These are phyloP conservation scores for Raddia distichophylla DNA, from an alignment of 176 grass and related monocot species.

Conservation along the genomic window DNA sequence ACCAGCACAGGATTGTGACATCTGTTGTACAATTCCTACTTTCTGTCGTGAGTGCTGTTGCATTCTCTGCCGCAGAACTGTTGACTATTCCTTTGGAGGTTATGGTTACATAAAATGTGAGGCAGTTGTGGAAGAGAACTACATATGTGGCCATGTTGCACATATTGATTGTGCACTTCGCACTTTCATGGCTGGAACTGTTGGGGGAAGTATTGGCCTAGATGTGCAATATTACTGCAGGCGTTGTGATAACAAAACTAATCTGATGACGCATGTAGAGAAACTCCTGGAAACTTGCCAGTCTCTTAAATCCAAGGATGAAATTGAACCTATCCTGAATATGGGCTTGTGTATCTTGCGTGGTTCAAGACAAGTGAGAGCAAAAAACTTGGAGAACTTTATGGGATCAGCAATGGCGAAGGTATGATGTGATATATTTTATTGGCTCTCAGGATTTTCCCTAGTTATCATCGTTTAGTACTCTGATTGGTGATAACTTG, in stretches of 20 bases:
- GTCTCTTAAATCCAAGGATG: slow-evolving; percentile 62
- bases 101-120: slow-evolving; percentile 77
- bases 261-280: slow-evolving; percentile 70
- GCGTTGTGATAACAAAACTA: slow-evolving; percentile 85
- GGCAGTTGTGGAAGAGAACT: slow-evolving; percentile 57
- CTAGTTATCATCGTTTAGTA: slow-evolving; percentile 31
- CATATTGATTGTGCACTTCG: slow-evolving; percentile 88
- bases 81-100: slow-evolving; percentile 68
- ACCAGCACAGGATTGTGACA: slow-evolving; percentile 60
- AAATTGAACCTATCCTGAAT: slow-evolving; percentile 68
- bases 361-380: slow-evolving; percentile 54
- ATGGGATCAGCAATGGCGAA: slow-evolving; percentile 59
- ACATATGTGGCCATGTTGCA: slow-evolving; percentile 82
- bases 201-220: slow-evolving; percentile 77
- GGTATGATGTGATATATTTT: slow-evolving; percentile 52
- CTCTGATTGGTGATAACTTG: slow-evolving; percentile 31
- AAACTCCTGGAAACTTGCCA: slow-evolving; percentile 59
- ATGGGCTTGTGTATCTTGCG: slow-evolving; percentile 72
- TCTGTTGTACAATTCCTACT: slow-evolving; percentile 70
- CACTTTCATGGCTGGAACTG: slow-evolving; percentile 86
- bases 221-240: slow-evolving; percentile 92
- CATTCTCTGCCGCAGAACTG: slow-evolving; percentile 64
- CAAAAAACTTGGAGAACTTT: slow-evolving; percentile 58
- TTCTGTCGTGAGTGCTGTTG: slow-evolving; percentile 97
- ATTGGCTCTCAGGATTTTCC: not conserved